Base-by-base conservation (phyloP, 441 rosid species). In the Biscutella laevigata region DNA sequence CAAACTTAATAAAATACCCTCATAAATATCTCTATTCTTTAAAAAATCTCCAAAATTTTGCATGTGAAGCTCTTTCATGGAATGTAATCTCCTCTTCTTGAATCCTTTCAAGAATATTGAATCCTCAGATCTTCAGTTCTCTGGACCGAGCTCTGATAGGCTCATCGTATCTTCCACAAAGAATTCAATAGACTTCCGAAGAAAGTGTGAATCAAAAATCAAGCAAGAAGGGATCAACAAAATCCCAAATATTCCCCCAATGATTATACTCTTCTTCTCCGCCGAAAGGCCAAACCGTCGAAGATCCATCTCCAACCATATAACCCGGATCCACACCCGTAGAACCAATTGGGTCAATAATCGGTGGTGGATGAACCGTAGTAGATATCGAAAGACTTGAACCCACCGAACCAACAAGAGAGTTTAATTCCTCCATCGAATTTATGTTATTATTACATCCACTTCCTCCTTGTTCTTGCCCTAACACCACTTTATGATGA, bases 211-310 rank as follows among this genome's bases (percentile, higher is more conserved):
- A n/a, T n/a, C n/a, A n/a, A n/a, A n/a, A n/a, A n/a, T n/a, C n/a
- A n/a, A 34, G 79, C 28, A 75, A 67, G 55, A 77, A 72, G 10
- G 61, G 83, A 66, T 86, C 88, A 12, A 61, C 68, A 51, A 79
- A 78, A 51, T 86, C 97, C 94, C 94, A 86, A 52, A 86, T 61
- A 16, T 59, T 71, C 6, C 75, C 64, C 26, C 80, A 62, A 2
- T 78, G 74, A 56, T 67, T 80, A 27, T 78, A 82, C 24, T 88
- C 95, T 7, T 79, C 89, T 42, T 70, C 83, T 20, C 56, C 71
- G 0, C 73, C 47, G 32, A 71, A 56, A 7, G 88, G 88, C 97
- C 97, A 84, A 33, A 75, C 53, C 5, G 80, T 36, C 0, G 88
- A 77, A 24, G 81, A 77, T 29, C 70, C 83, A 6, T 73, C 69